Percentiles rank a stretch among this genome's conserved stretches.
phyloP scores from a whole-genome alignment of 2,329 filamentous ascomycete genomes.

The Leptoxyphium fumago region DNA sequence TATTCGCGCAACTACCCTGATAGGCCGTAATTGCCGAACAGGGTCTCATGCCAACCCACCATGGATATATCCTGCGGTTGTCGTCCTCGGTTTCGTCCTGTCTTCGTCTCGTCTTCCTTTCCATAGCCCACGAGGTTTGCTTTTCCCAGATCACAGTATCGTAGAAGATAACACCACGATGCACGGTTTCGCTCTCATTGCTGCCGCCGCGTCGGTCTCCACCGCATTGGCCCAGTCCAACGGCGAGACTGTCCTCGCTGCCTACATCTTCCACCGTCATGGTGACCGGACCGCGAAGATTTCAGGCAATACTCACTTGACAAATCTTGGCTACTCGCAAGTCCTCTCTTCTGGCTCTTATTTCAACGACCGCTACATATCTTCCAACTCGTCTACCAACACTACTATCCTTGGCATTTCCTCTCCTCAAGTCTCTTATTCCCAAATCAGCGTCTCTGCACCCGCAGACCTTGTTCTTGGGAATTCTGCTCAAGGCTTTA shows the following conservation, averaged over 20 bases:
- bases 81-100: too few relatives aligned
- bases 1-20: too few relatives aligned
- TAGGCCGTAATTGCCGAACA: too few relatives aligned
- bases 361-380: conserved; percentile 64
- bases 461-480: conserved; percentile 61
- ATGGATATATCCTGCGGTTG: too few relatives aligned
- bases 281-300: conserved; percentile 76
- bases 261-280: conserved; percentile 78
- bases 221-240: conserved; percentile 13
- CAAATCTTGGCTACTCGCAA: conserved; percentile 63
- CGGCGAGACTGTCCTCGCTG: conserved; percentile 58
- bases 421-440: conserved; percentile 48
- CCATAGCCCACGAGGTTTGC: too few relatives aligned
- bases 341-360: conserved; percentile 58
- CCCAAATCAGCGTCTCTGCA: conserved; percentile 57
- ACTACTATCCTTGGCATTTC: conserved; percentile 53
- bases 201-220: conserved; percentile 13
- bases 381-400: conserved; percentile 25
- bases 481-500: conserved; percentile 63
- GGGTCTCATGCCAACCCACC: too few relatives aligned
- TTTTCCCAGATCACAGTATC: too few relatives aligned
- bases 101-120: too few relatives aligned
- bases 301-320: conserved; percentile 56
- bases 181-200: conserved; percentile 7
- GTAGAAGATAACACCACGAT: neutral